These are phyloP conservation scores for Azolla pinnata DNA, from an alignment of 75 land plant genomes.

Conservation along the genomic window DNA sequence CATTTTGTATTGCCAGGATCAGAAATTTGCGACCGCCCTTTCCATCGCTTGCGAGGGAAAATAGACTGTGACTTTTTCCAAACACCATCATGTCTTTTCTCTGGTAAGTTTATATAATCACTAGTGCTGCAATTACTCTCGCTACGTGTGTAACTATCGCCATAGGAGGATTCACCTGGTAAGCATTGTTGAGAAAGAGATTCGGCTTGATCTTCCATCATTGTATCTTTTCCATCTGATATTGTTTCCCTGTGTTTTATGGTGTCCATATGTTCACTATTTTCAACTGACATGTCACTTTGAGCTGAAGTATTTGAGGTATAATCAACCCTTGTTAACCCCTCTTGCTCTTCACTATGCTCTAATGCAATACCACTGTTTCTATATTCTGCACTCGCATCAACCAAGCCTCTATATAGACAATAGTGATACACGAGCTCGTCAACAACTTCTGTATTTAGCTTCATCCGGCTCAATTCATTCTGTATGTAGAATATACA, in stretches of 20 bases:
- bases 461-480: slow-evolving; percentile 79
- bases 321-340: background rate
- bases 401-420: slow-evolving; percentile 83
- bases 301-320: background rate
- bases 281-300: background rate
- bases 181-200: background rate
- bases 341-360: background rate
- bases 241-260: background rate
- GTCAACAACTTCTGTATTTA: slow-evolving; percentile 59
- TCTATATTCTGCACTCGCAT: slow-evolving; percentile 4
- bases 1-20: background rate
- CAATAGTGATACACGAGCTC: slow-evolving; percentile 92
- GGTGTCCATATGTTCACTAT: background rate
- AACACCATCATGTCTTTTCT: background rate
- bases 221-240: background rate
- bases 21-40: background rate
- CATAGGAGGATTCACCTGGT: background rate
- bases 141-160: slow-evolving; percentile 8
- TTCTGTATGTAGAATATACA: slow-evolving; percentile 73
- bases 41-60: background rate
- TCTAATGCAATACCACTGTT: background rate
- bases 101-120: too few relatives aligned
- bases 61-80: background rate
- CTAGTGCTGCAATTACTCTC: slow-evolving; percentile 72
- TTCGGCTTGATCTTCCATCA: slow-evolving; percentile 2